A percentile compares a stretch with the other conserved stretches of the same genome.
Evolutionary conservation across 441 rosid genomes (phyloP).

Genomic region (Brassica hybrid): DNA sequence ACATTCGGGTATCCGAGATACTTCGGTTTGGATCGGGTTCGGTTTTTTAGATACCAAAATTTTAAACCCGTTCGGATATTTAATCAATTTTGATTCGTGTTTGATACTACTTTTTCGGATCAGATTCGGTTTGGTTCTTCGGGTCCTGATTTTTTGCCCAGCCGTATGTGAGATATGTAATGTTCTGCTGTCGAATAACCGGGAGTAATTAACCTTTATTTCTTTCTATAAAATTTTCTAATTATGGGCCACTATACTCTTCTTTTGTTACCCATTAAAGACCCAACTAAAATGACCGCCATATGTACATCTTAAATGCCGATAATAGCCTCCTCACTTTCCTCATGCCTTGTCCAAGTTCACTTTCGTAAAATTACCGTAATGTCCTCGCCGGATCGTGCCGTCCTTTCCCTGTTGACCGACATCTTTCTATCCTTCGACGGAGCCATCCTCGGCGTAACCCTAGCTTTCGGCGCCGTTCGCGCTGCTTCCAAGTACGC

Average conservation of each 20-base stretch:
- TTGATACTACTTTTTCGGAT: too few relatives aligned
- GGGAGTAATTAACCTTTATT: too few relatives aligned
- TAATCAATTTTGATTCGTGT: too few relatives aligned
- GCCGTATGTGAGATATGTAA: too few relatives aligned
- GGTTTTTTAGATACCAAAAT: too few relatives aligned
- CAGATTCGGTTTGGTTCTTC: too few relatives aligned
- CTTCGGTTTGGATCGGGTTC: too few relatives aligned
- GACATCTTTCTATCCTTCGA: conserved; percentile 79
- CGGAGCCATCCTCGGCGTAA: conserved; percentile 79
- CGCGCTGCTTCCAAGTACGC: conserved; percentile 55
- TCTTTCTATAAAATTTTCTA: background rate
- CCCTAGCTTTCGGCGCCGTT: conserved; percentile 67
- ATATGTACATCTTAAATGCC: background rate
- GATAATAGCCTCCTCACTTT: conserved; percentile 8
- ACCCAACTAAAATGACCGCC: conserved; percentile 10
- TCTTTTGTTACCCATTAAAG: conserved; percentile 1
- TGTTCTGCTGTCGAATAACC: too few relatives aligned
- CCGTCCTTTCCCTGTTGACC: conserved; percentile 53
- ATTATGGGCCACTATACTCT: background rate
- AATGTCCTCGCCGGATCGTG: conserved; percentile 76
- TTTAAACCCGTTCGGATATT: too few relatives aligned
- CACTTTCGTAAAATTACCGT: background rate
- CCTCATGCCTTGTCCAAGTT: background rate
- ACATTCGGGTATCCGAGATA: too few relatives aligned
- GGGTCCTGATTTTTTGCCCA: too few relatives aligned